Base-by-base conservation (phyloP, 148 eudicot genomes). In the Fagopyrum esculentum region DNA sequence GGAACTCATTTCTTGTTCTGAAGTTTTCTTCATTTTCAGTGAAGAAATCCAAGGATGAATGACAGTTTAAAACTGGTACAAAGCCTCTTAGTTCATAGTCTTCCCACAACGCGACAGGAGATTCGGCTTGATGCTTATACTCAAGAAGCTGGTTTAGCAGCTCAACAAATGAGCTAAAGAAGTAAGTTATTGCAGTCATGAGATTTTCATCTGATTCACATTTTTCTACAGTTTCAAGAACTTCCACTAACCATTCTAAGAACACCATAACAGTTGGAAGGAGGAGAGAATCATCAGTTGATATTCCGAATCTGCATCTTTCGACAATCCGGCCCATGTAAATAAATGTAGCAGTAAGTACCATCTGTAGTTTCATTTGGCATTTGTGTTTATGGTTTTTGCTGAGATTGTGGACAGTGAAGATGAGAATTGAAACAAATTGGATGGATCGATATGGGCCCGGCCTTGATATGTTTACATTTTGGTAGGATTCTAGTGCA, bases 391-490 rank as follows among this genome's bases (percentile, higher is more conserved):
- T 82, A 16, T 76, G 56, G 81, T 79, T 45, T 76, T 77, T 35
- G 52, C 89, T 72, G n/a, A 77, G 78, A 75, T 75, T 86, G 79
- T 89, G 82, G 76, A 86, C 73, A n/a, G 90, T 63, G 75, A 87
- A 89, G 78, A 93, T 84, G 19, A 91, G 82, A 45, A 89, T 66
- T 6, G 89, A 82, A 63, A 86, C 84, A 40, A 89, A 77, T 78
- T 92, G 97, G 80, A 95, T 76, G 68, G 87, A 86, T 51, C 98
- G 96, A 78, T 84, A 87, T 80, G 98, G 98, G 72, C 98, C 96
- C 12, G 75, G 84, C 82, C 88, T 86, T 22, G 85, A 76, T 61
- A 91, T 82, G 73, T 85, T 86, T 80, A 95, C 68, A 6, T 66
- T 72, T 72, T 83, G 83, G 83, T 90, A 95, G 30, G 92, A 84